These are phyloP conservation scores for Metschnikowia colocasiae DNA, from an alignment of 805 yeast genomes.

Conservation along the genomic window DNA sequence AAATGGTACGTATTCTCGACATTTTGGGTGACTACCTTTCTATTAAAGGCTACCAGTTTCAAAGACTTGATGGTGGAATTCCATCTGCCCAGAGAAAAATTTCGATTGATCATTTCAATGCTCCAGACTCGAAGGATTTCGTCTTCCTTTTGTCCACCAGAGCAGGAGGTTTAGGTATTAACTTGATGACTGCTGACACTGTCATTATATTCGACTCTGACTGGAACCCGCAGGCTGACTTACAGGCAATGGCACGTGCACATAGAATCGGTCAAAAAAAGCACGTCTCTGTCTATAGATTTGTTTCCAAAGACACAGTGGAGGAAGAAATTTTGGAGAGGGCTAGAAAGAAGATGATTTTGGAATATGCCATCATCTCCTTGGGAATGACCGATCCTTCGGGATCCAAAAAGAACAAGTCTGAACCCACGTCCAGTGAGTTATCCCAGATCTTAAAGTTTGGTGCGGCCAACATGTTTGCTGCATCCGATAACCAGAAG, in stretches of 20 bases:
- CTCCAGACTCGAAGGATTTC: slow-evolving; percentile 88
- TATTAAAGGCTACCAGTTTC: slow-evolving; percentile 83
- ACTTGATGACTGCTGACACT: slow-evolving; percentile 98
- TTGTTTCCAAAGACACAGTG: slow-evolving; percentile 97
- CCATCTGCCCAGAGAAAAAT: slow-evolving; percentile 91
- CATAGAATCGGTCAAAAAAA: slow-evolving; percentile 99
- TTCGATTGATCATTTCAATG: slow-evolving; percentile 94
- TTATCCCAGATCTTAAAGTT: slow-evolving; percentile 90
- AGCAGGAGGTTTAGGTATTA: slow-evolving; percentile 99
- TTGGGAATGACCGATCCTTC: slow-evolving; percentile 86
- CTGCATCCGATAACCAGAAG: slow-evolving; percentile 91
- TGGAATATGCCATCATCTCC: slow-evolving; percentile 96
- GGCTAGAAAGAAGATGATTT: slow-evolving; percentile 96
- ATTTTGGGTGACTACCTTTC: slow-evolving; percentile 90
- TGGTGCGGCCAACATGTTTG: slow-evolving; percentile 98
- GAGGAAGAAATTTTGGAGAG: slow-evolving; percentile 97
- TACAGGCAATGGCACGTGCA: slow-evolving; percentile 99
- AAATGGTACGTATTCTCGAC: slow-evolving; percentile 96
- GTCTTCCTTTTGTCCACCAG: slow-evolving; percentile 87
- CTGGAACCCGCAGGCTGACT: slow-evolving; percentile 99
- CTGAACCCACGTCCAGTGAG: slow-evolving; percentile 81
- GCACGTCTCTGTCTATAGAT: slow-evolving; percentile 95
- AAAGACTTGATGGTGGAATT: slow-evolving; percentile 93
- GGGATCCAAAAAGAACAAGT: slow-evolving; percentile 45
- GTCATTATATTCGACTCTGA: slow-evolving; percentile 97